Conservation (phyloP, 805 yeast species). For the Saccharomycopsis capsularis region DNA sequence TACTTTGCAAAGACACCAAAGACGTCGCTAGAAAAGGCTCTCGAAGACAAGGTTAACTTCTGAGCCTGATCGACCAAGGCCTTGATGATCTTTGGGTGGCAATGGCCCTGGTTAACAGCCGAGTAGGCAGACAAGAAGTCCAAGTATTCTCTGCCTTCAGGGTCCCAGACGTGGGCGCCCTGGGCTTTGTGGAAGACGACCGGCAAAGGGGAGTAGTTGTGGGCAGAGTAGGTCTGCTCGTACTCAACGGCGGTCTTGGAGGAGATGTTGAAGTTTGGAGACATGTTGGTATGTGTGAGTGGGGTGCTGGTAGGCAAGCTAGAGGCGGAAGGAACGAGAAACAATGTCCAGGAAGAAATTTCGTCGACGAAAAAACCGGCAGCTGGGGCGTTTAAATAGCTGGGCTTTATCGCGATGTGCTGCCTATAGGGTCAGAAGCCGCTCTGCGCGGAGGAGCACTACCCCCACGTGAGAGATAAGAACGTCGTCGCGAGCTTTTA, state of each 20-base stretch:
- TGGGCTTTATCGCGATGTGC: too few species aligned
- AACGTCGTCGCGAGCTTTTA: too few species aligned
- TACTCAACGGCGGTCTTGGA: conserved; percentile 57
- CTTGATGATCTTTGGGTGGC: conserved; percentile 84
- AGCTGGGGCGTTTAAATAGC: too few species aligned
- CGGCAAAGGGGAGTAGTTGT: conserved; percentile 94
- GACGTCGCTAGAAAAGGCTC: conserved; percentile 88
- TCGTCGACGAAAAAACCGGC: too few species aligned
- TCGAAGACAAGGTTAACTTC: conserved; percentile 74
- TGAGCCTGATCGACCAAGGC: conserved; percentile 87
- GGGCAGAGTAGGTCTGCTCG: conserved; percentile 84
- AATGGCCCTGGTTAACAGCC: conserved; percentile 97
- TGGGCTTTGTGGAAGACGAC: conserved; percentile 81
- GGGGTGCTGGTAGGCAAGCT: too few species aligned
- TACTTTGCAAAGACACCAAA: conserved; percentile 84
- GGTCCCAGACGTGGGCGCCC: conserved; percentile 97
- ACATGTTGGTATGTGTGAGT: too few species aligned
- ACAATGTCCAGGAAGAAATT: too few species aligned
- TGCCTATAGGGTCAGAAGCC: too few species aligned
- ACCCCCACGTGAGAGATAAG: too few species aligned
- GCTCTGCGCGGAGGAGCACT: too few species aligned
- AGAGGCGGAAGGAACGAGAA: too few species aligned
- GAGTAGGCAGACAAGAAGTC: conserved; percentile 94
- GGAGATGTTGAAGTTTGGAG: conserved; percentile 47
- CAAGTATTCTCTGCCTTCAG: conserved; percentile 89